Evolutionary conservation across 78 protist species (phyloP).

Genomic region (Pelomyxa schiedti): DNA sequence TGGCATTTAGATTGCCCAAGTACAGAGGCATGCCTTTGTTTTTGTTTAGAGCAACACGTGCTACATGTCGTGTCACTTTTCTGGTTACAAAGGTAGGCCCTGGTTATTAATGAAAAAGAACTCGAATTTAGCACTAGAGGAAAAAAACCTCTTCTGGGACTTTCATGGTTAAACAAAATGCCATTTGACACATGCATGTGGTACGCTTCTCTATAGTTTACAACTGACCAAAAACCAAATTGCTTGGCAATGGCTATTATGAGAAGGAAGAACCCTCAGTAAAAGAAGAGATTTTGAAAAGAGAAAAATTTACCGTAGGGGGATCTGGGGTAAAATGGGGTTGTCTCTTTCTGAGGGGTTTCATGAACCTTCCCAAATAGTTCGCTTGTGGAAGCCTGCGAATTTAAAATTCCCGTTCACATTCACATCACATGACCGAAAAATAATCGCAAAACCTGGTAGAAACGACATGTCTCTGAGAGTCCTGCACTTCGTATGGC

Average conservation of each 20-base stretch:
- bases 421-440: too few species aligned
- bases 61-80: slow-evolving; percentile 86
- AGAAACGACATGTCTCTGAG: slow-evolving; percentile 28
- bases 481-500: slow-evolving; percentile 79
- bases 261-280: neutral
- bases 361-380: slow-evolving; percentile 83
- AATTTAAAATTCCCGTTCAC: neutral
- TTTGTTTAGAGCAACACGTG: slow-evolving; percentile 39
- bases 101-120: slow-evolving; percentile 15
- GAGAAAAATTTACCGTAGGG: slow-evolving; percentile 67
- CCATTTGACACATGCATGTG: slow-evolving; percentile 76
- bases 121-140: neutral
- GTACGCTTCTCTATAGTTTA: slow-evolving; percentile 91
- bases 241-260: slow-evolving; percentile 82
- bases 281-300: too few species aligned
- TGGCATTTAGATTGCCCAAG: slow-evolving; percentile 82
- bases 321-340: slow-evolving; percentile 93
- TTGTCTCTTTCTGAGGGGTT: slow-evolving; percentile 75
- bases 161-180: slow-evolving; percentile 90
- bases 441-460: slow-evolving; percentile 57
- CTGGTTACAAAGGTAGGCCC: slow-evolving; percentile 88
- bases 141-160: slow-evolving; percentile 39
- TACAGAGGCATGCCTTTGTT: slow-evolving; percentile 44
- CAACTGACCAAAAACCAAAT: slow-evolving; percentile 82
- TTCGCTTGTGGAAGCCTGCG: slow-evolving; percentile 77